Evolutionary conservation across 1,284 basidiomycete genomes (phyloP).

Genomic region (Apiotrichum domesticum): DNA sequence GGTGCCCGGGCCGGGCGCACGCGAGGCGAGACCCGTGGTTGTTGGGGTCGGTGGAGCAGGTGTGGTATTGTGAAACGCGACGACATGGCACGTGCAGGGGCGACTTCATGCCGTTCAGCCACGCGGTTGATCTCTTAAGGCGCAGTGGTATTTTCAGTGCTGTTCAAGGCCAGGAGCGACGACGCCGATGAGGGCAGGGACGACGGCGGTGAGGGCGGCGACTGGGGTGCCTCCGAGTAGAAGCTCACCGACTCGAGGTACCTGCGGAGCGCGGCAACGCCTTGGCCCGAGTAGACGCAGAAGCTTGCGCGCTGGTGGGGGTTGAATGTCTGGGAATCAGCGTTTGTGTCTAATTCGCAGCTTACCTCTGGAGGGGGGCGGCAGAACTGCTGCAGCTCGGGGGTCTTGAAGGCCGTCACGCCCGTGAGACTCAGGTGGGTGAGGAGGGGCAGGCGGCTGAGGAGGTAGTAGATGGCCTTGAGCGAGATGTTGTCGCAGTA

Average conservation of each 20-base stretch:
- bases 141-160: too few species aligned
- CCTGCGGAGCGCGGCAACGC: conserved; percentile 73
- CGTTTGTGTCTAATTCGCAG: conserved; percentile 9
- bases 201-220: conserved; percentile 2
- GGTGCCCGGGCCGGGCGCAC: too few species aligned
- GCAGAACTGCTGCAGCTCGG: conserved; percentile 85
- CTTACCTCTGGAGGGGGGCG: conserved; percentile 75
- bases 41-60: too few species aligned
- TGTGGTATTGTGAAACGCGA: too few species aligned
- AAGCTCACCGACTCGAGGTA: conserved; percentile 52
- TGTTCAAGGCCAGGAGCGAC: too few species aligned
- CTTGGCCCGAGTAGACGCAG: conserved; percentile 93
- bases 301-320: conserved; percentile 84
- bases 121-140: too few species aligned
- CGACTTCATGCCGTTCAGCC: too few species aligned
- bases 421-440: conserved; percentile 95
- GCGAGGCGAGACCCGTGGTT: too few species aligned
- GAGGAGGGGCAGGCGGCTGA: conserved; percentile 78
- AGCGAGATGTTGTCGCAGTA: conserved; percentile 96
- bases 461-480: conserved; percentile 80
- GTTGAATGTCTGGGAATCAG: conserved; percentile 71
- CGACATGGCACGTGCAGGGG: too few species aligned
- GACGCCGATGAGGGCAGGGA: too few species aligned
- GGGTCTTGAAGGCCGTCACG: conserved; percentile 81
- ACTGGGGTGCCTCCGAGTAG: neutral